phyloP scores from a whole-genome alignment of 768 basidiomycete species.

The Aureoboletus auriporus region DNA sequence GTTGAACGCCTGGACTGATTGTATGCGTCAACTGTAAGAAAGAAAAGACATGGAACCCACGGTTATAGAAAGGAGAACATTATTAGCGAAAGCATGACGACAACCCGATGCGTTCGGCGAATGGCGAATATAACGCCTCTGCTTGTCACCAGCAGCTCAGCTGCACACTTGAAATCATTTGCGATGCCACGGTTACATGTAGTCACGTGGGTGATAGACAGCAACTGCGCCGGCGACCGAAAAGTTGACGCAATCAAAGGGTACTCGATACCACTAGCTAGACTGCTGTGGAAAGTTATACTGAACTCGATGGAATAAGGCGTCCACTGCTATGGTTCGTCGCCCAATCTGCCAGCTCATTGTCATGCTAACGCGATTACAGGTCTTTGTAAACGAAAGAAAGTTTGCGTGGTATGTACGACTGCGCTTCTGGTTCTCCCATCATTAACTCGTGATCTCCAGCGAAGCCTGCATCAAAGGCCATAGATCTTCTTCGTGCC shows the following conservation, averaged over 20 bases:
- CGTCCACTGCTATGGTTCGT: slow-evolving; percentile 20
- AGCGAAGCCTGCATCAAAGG: slow-evolving; percentile 95
- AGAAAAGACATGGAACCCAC: no score
- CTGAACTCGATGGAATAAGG: slow-evolving; percentile 12
- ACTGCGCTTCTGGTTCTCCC: neutral
- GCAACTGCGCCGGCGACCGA: no score
- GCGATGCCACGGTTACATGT: no score
- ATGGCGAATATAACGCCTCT: neutral
- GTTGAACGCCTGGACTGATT: neutral
- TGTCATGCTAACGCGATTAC: neutral
- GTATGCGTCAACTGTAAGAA: no score
- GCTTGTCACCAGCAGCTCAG: neutral
- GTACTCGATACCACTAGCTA: no score
- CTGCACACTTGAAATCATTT: no score
- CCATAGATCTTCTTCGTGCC: slow-evolving; percentile 85
- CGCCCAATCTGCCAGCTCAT: neutral
- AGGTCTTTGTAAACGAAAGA: slow-evolving; percentile 76
- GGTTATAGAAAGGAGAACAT: neutral
- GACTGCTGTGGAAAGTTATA: no score
- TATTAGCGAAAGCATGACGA: neutral
- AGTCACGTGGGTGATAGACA: neutral
- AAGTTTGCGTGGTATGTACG: slow-evolving; percentile 66
- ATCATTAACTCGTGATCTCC: slow-evolving; percentile 11
- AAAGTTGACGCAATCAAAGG: no score
- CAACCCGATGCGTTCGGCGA: neutral